These are phyloP conservation scores for Nidularia sp. DNA, from an alignment of 768 basidiomycete species.

Conservation along the genomic window DNA sequence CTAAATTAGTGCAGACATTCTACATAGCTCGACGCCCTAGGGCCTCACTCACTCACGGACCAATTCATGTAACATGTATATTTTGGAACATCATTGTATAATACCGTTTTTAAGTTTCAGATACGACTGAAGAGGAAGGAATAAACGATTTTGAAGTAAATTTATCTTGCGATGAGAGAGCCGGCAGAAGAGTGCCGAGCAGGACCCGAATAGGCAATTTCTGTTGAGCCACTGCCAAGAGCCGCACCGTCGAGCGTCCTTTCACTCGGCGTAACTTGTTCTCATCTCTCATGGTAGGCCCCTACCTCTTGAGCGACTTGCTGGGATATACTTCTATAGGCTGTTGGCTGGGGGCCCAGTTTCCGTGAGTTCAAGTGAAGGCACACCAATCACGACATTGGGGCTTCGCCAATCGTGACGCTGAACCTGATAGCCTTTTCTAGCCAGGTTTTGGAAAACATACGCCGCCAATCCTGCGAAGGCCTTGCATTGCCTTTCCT, in stretches of 20 bases:
- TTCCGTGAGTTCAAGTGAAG: constrained; percentile 58
- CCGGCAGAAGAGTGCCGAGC: constrained; percentile 1
- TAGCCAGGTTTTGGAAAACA: constrained; percentile 85
- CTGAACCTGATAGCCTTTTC: constrained; percentile 2
- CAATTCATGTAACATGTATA: too few species aligned
- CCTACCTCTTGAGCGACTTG: constrained; percentile 48
- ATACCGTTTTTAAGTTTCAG: too few species aligned
- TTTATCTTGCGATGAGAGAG: too few species aligned
- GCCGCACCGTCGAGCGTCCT: constrained; percentile 4
- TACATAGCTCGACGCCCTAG: too few species aligned
- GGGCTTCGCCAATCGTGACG: neutral
- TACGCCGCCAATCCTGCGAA: constrained; percentile 71
- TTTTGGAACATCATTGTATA: too few species aligned
- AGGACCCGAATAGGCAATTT: neutral
- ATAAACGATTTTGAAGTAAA: too few species aligned
- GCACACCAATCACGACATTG: neutral
- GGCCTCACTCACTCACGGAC: too few species aligned
- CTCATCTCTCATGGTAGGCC: constrained; percentile 16
- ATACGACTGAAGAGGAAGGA: too few species aligned
- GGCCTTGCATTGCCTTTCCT: constrained; percentile 93
- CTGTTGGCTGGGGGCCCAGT: constrained; percentile 85
- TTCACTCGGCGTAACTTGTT: constrained; percentile 12
- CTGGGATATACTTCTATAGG: constrained; percentile 69
- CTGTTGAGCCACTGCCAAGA: neutral
- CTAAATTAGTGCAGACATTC: constrained; percentile 9